Evolutionary conservation across 2,329 filamentous ascomycete species (phyloP).

Genomic region (Colletotrichum plurivorum): DNA sequence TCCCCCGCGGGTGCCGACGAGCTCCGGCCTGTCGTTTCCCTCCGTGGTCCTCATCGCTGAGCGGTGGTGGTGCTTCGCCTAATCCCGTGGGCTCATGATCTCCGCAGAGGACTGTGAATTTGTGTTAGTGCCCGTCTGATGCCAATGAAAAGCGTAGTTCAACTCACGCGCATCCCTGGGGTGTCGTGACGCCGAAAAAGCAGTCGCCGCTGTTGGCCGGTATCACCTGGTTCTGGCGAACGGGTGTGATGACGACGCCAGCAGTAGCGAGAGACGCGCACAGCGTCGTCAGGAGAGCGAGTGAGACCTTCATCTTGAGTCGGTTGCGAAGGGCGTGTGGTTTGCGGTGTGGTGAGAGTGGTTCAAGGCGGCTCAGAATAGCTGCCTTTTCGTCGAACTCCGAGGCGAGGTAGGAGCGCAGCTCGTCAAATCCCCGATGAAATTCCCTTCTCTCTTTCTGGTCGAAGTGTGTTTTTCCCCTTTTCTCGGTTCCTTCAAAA

Average conservation of each 20-base stretch:
- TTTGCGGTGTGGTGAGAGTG: neutral
- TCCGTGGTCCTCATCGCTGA: slow-evolving; percentile 6
- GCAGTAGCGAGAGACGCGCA: slow-evolving; percentile 64
- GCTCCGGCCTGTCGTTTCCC: slow-evolving; percentile 29
- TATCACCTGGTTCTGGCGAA: slow-evolving; percentile 66
- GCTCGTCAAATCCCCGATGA: neutral
- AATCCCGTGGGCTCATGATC: neutral
- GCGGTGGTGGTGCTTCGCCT: neutral
- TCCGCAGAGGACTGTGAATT: slow-evolving; percentile 11
- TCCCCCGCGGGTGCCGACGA: slow-evolving; percentile 5
- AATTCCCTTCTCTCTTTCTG: slow-evolving; percentile 32
- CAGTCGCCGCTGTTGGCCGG: slow-evolving; percentile 61
- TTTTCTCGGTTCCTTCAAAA: neutral
- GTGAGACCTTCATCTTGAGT: slow-evolving; percentile 57
- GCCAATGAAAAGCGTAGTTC: neutral
- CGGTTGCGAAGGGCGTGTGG: neutral
- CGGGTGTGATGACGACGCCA: slow-evolving; percentile 69
- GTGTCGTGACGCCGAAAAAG: slow-evolving; percentile 69
- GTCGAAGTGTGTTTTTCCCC: neutral
- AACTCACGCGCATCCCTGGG: slow-evolving; percentile 70
- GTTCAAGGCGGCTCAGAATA: slow-evolving; percentile 22
- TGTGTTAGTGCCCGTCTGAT: neutral
- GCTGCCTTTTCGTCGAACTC: slow-evolving; percentile 11
- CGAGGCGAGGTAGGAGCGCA: neutral
- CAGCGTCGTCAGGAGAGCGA: slow-evolving; percentile 57